Evolutionary conservation across 1,139 yeast species (phyloP).

Genomic region (Yarrowia galli): DNA sequence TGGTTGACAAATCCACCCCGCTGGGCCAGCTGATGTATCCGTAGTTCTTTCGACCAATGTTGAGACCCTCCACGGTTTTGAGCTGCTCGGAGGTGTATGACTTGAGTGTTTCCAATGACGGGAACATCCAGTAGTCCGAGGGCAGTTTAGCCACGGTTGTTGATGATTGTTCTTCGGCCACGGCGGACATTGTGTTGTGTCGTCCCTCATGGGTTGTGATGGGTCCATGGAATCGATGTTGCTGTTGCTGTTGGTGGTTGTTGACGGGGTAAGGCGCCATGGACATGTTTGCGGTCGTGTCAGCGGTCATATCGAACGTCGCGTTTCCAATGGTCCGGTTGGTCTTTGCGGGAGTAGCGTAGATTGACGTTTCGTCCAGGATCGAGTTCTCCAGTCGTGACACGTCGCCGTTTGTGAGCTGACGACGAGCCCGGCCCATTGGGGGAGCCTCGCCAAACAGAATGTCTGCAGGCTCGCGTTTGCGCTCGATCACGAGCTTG

Average conservation of each 20-base stretch:
- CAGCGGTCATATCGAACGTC: slow-evolving; percentile 2
- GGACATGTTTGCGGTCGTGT: slow-evolving; percentile 16
- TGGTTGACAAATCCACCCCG: slow-evolving; percentile 74
- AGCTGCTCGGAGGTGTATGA: slow-evolving; percentile 60
- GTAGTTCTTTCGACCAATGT: slow-evolving; percentile 74
- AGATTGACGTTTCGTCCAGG: background rate
- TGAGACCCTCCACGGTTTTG: slow-evolving; percentile 66
- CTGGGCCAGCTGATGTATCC: slow-evolving; percentile 77
- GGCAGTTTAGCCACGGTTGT: background rate
- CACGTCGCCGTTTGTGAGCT: background rate
- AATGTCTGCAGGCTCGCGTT: slow-evolving; percentile 16
- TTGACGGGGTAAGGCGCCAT: slow-evolving; percentile 29
- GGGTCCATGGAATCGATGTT: slow-evolving; percentile 23
- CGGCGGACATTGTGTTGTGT: background rate
- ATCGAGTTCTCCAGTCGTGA: slow-evolving; percentile 1
- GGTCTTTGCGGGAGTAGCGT: slow-evolving; percentile 3
- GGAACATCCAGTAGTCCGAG: slow-evolving; percentile 80
- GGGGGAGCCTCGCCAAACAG: slow-evolving; percentile 32
- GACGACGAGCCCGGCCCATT: slow-evolving; percentile 1
- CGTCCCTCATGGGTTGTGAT: slow-evolving; percentile 7
- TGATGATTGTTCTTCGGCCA: background rate
- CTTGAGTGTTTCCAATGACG: slow-evolving; percentile 64
- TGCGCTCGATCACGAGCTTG: slow-evolving; percentile 33
- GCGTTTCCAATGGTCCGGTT: background rate
- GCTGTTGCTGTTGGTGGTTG: background rate